Evolutionary conservation across 169 alveolate species (phyloP).

Genomic region (Cystoisospora suis): DNA sequence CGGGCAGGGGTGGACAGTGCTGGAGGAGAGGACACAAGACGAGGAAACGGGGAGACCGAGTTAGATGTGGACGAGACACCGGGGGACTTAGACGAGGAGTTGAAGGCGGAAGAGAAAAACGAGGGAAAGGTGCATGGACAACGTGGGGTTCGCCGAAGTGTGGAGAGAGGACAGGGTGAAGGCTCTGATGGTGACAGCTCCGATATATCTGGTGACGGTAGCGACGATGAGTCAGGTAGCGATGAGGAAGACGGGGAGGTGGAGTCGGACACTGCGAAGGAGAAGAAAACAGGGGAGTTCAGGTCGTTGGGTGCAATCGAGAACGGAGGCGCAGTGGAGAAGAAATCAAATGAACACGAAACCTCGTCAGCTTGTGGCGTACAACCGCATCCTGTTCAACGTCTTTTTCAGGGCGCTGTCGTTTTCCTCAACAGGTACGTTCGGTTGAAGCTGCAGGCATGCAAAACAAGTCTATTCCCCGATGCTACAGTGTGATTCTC

Average conservation of each 20-base stretch:
- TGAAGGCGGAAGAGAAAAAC: background rate
- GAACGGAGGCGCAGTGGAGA: background rate
- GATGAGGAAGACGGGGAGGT: slow-evolving; percentile 10
- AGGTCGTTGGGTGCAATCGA: background rate
- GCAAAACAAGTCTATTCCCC: background rate
- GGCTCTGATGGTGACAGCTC: background rate
- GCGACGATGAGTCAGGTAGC: background rate
- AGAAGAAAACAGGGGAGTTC: background rate
- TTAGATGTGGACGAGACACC: background rate
- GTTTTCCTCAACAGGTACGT: slow-evolving; percentile 31
- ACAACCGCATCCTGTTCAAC: slow-evolving; percentile 38
- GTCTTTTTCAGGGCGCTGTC: background rate
- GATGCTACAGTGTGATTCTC: too few relatives aligned
- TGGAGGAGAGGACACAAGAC: background rate
- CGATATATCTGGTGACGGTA: background rate
- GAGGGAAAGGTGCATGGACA: slow-evolving; percentile 1
- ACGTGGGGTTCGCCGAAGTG: too few relatives aligned
- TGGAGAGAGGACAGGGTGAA: background rate
- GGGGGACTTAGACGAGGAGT: background rate
- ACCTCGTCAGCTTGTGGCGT: slow-evolving; percentile 13
- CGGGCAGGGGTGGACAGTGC: background rate
- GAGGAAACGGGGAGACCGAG: too few relatives aligned
- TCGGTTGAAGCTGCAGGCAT: background rate
- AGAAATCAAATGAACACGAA: background rate
- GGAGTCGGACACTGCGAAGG: background rate